Evolutionary conservation across 2,329 filamentous ascomycete species (phyloP), one percentile per base, ranked within the genome.

Genomic region (Pseudogymnoascus sp.): DNA sequence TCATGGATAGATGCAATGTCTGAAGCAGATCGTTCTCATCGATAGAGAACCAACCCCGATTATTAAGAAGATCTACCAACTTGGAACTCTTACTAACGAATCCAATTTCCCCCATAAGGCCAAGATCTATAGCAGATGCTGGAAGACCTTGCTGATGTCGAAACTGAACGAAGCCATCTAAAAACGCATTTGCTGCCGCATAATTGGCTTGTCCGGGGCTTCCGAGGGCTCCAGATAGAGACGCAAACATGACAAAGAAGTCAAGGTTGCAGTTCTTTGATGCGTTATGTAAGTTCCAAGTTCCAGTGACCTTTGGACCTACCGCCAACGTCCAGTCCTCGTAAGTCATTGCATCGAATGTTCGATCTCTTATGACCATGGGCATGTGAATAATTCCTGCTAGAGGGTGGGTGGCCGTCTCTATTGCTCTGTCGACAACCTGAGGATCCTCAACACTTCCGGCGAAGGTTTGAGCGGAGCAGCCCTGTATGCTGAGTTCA

Each of bases 301-400:
- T 64, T 37, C 64, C 66, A 21, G 29, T 40, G 11, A 65, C 60
- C 35, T 69, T 69, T 10, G 67, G 65, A 17, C 29, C 19, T 1
- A 62, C 7, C 7, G 62, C 63, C 0, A 56, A 19, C 5, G 53
- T 59, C 38, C 62, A 68, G 17, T 65, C 63, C 7, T 66, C 40
- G 11, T 64, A 37, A 7, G 29, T 60, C 56, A 60, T 60, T 26
- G 26, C 33, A n/a, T 37, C 29, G 15, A 60, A 60, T 33, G 33
- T 17, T 7, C 46, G 21, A 29, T 53, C 46, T 29, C 46, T 71
- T 3, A 53, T 26, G 0, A 74, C 69, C 73, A 75, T 72, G 2
- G 73, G 71, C 1, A 68, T 71, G 46, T 75, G 72, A 3, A 75
- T 71, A 0, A 74, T 61, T 53, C 46, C 46, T 17, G 11, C 15